Evolutionary conservation across 345 rosid species (phyloP), one percentile per base, ranked within the genome.

Genomic region (Acer negundo): DNA sequence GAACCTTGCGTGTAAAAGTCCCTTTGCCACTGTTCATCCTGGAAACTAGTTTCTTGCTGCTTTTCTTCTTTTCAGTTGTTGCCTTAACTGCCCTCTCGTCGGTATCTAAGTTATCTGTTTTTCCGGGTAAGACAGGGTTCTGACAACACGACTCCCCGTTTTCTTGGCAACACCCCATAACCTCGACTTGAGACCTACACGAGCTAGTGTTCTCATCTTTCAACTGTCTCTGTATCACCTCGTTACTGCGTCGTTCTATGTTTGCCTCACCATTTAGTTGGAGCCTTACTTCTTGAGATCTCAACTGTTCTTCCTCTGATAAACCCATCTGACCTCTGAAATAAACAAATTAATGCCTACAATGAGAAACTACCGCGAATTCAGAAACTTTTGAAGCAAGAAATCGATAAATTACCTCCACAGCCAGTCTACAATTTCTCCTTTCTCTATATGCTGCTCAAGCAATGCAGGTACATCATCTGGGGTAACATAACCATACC

Each of bases 261-360:
- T 81, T 72, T 3, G 79, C 38, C 75, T 79, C 80, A 1, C 87
- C 86, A 73, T 86, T 85, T 47, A 77, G 78, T 58, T 82, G 93
- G 70, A 87, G 79, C 84, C 97, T 87, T 40, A 62, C 83, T 77
- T 89, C 93, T 71, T 83, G 97, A 65, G 82, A 82, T 76, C 79
- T 86, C 84, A 80, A 82, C 82, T 90, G 97, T 47, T 90, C 94
- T 75, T 91, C 97, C 85, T 85, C 91, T 35, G 87, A 81, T 71
- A 91, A 83, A 86, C 94, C 94, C 97, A 93, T 92, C 84, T 89
- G 93, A 73, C 99, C 99, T 89, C 99, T 95, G 86, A 70, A 75
- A 70, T 71, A 28, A 56, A 56, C 46, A 55, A 63, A 56, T 23
- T 62, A 24, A 23, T 62, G 62, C 62, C 49, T 63, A 9, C 8